Conservation (phyloP, 1,139 yeast species). For the Petasospora fabianii region DNA sequence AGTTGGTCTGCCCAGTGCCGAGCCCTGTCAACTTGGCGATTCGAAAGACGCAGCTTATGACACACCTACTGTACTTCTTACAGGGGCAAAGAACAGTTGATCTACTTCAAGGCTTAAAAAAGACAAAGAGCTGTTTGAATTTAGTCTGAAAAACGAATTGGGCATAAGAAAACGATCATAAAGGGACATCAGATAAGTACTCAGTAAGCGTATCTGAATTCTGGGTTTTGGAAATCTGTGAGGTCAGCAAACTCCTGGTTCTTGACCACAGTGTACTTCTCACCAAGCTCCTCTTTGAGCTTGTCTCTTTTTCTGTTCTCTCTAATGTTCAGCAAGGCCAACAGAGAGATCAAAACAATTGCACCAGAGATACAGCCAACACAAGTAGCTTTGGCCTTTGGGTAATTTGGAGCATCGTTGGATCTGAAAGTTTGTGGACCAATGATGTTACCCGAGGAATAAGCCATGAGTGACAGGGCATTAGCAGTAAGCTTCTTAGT, state of each 20-base stretch:
- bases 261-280: conserved; percentile 27
- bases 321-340: conserved; percentile 31
- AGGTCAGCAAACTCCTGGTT: conserved; percentile 42
- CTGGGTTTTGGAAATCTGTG: conserved; percentile 47
- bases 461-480: conserved; percentile 46
- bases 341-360: conserved; percentile 9
- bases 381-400: conserved; percentile 48
- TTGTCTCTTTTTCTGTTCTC: conserved; percentile 31
- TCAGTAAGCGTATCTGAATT: conserved; percentile 37
- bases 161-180: too few relatives aligned
- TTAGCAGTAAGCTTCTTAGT: conserved; percentile 50
- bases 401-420: conserved; percentile 38
- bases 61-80: too few relatives aligned
- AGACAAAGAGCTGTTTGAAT: too few relatives aligned
- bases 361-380: conserved; percentile 35
- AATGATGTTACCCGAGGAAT: conserved; percentile 46
- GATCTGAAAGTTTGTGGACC: conserved; percentile 45
- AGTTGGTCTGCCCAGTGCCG: too few relatives aligned
- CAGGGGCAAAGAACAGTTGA: too few relatives aligned
- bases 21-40: too few relatives aligned
- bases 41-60: too few relatives aligned
- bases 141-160: too few relatives aligned
- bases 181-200: too few relatives aligned
- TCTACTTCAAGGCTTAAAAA: too few relatives aligned
- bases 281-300: conserved; percentile 22